phyloP scores from a whole-genome alignment of 148 eudicot species.

The Amaranthus palmeri region DNA sequence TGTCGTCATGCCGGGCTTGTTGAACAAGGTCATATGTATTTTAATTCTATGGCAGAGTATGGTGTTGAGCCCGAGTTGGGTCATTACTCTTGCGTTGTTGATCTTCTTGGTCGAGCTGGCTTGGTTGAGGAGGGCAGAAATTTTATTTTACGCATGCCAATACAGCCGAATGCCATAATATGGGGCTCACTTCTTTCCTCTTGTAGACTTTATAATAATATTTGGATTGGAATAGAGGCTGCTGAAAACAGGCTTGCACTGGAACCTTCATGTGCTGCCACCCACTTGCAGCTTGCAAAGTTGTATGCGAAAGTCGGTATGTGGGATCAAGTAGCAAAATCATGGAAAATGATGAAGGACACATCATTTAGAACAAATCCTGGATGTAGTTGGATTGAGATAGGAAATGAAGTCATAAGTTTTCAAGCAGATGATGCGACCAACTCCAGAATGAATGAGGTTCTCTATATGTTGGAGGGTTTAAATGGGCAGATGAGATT shows the following conservation, averaged over 20 bases:
- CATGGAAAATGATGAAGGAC: constrained; percentile 40
- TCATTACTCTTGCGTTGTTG: constrained; percentile 48
- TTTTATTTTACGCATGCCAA: constrained; percentile 36
- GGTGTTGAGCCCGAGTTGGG: constrained; percentile 31
- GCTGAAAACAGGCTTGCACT: constrained; percentile 44
- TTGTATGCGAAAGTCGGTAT: constrained; percentile 42
- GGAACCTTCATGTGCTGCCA: constrained; percentile 44
- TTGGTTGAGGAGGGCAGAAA: constrained; percentile 30
- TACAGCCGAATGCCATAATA: constrained; percentile 37
- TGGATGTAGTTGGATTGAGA: constrained; percentile 46
- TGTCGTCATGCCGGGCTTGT: constrained; percentile 52
- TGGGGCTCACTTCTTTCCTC: constrained; percentile 44
- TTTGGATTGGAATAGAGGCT: constrained; percentile 47
- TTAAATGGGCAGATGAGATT: constrained; percentile 32
- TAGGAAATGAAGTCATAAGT: constrained; percentile 26
- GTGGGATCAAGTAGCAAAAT: constrained; percentile 43
- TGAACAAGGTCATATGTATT: constrained; percentile 30
- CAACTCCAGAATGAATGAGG: constrained; percentile 26
- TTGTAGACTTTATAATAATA: constrained; percentile 41
- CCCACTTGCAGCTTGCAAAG: constrained; percentile 43
- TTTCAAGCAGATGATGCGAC: constrained; percentile 35
- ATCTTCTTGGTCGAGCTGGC: constrained; percentile 46
- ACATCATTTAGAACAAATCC: constrained; percentile 32
- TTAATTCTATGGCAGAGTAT: constrained; percentile 27
- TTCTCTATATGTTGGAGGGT: constrained; percentile 26